Base-by-base conservation (phyloP, 2,329 filamentous ascomycete species). In the Pochonia chlamydosporia region DNA sequence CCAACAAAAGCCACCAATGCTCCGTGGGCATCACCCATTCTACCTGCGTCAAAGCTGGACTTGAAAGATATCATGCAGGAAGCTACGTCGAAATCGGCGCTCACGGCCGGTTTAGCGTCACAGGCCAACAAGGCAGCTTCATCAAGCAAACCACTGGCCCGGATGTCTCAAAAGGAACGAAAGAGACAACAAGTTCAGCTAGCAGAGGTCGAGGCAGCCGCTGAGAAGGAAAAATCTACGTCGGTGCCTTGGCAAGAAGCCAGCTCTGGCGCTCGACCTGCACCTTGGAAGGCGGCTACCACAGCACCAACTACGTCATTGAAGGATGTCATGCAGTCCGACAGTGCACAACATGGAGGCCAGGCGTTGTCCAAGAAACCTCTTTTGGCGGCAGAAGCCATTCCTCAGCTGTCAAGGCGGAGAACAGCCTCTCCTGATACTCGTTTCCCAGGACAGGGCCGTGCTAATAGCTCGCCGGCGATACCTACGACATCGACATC, bases 111-210 rank as follows among this genome's bases (percentile, higher is more conserved):
- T 4, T 59, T 83, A 10, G 75, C 73, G 5, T 75, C 74, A 1
- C 73, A 80, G 55, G 75, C 64, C 40, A 62, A 54, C 7, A 73
- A 67, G 45, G 69, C 74, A 16, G 49, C 63, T n/a, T 20, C 57
- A 47, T 46, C 60, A 49, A 43, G 74, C 59, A 65, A 59, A 33
- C 57, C 70, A 1, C 68, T 70, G 14, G 61, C 67, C 1, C 96
- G 88, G 62, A 67, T 95, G 55, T 96, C 91, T 1, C 93, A 97
- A 57, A 95, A 93, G 60, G 91, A 96, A 63, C 83, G 90, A 20
- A 97, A 96, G 69, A 87, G 81, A 60, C 81, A 90, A 54, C 81
- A 89, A 57, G 85, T 89, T 58, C 76, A 81, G 51, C 81, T 87
- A 58, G 69, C 75, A 21, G 68, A 63, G 21, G 62, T 70, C 30